Percentiles rank a stretch among this genome's conserved stretches.
Evolutionary conservation across 2,329 filamentous ascomycete species (phyloP).

Genomic region (Beauveria pseudobassiana): DNA sequence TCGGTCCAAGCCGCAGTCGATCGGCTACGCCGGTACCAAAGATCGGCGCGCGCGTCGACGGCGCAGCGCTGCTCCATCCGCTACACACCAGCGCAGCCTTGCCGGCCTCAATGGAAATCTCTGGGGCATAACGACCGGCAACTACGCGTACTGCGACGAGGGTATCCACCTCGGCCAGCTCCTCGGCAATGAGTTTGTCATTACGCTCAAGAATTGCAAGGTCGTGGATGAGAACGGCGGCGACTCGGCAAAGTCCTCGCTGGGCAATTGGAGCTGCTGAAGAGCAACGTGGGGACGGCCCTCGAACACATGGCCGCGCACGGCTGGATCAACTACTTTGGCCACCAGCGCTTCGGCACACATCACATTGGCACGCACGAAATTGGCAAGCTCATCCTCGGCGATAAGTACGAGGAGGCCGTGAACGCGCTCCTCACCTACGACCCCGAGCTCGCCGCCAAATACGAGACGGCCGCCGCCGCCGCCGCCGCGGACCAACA

Average conservation of each 20-base stretch:
- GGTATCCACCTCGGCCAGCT: constrained; percentile 78
- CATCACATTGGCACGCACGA: constrained; percentile 79
- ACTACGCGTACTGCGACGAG: constrained; percentile 68
- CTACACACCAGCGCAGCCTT: constrained; percentile 49
- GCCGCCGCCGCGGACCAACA: constrained; percentile 19
- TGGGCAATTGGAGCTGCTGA: constrained; percentile 25
- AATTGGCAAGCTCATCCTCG: constrained; percentile 75
- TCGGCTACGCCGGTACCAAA: constrained; percentile 77
- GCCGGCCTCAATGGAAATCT: constrained; percentile 55
- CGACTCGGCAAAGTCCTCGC: constrained; percentile 15
- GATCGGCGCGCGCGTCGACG: constrained; percentile 79
- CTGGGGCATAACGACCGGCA: constrained; percentile 62
- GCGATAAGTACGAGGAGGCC: constrained; percentile 73
- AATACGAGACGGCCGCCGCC: constrained; percentile 28
- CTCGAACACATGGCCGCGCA: constrained; percentile 60
- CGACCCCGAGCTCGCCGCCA: constrained; percentile 51
- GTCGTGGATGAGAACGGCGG: constrained; percentile 38
- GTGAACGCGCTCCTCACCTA: constrained; percentile 71
- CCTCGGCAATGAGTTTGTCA: constrained; percentile 83
- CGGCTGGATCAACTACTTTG: constrained; percentile 97
- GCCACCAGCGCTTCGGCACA: constrained; percentile 92
- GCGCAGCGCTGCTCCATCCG: constrained; percentile 69
- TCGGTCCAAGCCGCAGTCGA: constrained; percentile 66
- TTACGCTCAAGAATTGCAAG: constrained; percentile 79
- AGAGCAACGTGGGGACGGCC: constrained; percentile 42